A percentile compares a stretch with the other conserved stretches of the same genome.
Conservation (phyloP, 2,329 filamentous ascomycete species). For the Akanthomyces muscarius region DNA sequence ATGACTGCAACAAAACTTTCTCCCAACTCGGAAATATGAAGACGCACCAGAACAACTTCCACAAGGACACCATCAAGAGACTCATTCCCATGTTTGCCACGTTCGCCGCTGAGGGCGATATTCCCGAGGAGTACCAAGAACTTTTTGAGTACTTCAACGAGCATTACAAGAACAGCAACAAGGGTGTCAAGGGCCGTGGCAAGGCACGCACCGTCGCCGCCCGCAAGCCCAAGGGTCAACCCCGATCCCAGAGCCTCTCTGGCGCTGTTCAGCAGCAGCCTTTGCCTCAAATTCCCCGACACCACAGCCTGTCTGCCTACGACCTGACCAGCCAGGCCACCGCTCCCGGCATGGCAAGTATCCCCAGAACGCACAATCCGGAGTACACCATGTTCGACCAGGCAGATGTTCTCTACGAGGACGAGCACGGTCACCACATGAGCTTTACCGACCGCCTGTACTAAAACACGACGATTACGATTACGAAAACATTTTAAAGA, state of each 20-base stretch:
- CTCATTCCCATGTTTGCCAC: constrained; percentile 68
- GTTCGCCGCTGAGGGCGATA: constrained; percentile 50
- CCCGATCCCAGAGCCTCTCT: constrained; percentile 24
- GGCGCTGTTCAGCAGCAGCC: constrained; percentile 25
- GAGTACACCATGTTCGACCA: constrained; percentile 46
- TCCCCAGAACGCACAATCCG: constrained; percentile 30
- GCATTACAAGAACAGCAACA: constrained; percentile 97
- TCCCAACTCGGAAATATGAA: constrained; percentile 91
- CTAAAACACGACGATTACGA: constrained; percentile 25
- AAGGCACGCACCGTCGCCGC: constrained; percentile 67
- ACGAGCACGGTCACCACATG: constrained; percentile 39
- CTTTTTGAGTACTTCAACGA: constrained; percentile 79
- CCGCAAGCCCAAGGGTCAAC: constrained; percentile 28
- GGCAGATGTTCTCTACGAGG: constrained; percentile 43
- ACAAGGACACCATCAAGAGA: constrained; percentile 65
- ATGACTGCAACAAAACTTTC: constrained; percentile 82
- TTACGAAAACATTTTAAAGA: constrained; percentile 1
- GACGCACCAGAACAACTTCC: constrained; percentile 94
- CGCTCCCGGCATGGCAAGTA: constrained; percentile 26
- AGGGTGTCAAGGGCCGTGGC: constrained; percentile 93
- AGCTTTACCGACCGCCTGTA: constrained; percentile 43
- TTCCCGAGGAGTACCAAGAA: constrained; percentile 66
- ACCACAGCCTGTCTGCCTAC: constrained; percentile 30
- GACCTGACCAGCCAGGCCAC: constrained; percentile 28
- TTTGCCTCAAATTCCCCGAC: constrained; percentile 29